A percentile compares a stretch with the other conserved stretches of the same genome.
Conservation (phyloP, 1,284 basidiomycete species). For the Ganoderma meredithae region DNA sequence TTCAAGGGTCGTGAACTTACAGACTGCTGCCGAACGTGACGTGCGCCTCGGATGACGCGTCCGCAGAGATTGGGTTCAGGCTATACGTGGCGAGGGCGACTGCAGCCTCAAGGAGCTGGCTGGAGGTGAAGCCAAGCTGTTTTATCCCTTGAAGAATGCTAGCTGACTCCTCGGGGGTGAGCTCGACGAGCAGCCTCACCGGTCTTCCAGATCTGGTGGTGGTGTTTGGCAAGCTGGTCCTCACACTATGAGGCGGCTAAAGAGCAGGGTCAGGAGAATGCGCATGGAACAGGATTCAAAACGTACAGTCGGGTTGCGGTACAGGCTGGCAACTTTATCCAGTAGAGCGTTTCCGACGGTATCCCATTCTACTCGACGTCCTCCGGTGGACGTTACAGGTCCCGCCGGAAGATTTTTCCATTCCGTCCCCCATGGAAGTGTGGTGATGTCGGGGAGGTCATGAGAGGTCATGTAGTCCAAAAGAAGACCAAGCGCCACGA, state of each 20-base stretch:
- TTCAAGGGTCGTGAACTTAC: neutral
- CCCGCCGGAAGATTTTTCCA: constrained; percentile 19
- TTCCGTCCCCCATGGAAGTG: constrained; percentile 24
- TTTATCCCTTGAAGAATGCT: neutral
- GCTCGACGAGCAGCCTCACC: neutral
- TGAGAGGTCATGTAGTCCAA: neutral
- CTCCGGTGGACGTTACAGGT: neutral
- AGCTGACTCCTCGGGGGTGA: neutral
- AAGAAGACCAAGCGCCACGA: neutral
- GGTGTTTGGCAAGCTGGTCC: neutral
- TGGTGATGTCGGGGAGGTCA: no score
- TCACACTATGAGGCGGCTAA: neutral
- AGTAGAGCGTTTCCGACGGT: constrained; percentile 8
- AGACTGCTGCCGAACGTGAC: neutral
- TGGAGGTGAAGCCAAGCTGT: neutral
- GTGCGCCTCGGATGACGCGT: neutral
- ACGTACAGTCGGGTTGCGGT: neutral
- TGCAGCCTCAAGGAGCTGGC: neutral
- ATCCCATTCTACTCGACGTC: constrained; percentile 12
- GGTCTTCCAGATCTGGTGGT: neutral
- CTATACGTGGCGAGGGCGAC: neutral
- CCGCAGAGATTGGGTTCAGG: neutral
- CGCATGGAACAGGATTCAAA: neutral
- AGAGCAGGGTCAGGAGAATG: neutral
- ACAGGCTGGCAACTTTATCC: neutral